A percentile compares a stretch with the other conserved stretches of the same genome.
Conservation (phyloP, 2,329 filamentous ascomycete species). For the Fusarium citri region DNA sequence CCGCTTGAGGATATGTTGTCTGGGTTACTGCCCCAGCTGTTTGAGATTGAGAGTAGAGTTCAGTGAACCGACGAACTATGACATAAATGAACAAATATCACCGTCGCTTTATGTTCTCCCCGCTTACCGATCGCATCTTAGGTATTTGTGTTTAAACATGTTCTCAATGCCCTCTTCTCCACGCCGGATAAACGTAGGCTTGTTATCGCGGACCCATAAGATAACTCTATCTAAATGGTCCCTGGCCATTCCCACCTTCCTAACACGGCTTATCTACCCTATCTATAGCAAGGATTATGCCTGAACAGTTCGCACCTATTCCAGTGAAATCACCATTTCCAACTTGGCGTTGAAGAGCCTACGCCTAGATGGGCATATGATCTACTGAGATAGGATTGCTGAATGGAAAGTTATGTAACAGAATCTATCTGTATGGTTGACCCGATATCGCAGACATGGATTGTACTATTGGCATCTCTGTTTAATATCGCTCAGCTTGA, state of each 20-base stretch:
- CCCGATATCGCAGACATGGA: background rate
- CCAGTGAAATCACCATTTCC: background rate
- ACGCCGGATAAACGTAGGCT: background rate
- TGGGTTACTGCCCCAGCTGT: background rate
- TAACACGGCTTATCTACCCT: background rate
- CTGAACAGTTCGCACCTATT: background rate
- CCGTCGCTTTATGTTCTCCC: too few relatives aligned
- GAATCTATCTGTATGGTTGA: background rate
- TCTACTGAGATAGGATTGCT: background rate
- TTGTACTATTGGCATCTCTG: background rate
- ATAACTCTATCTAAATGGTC: background rate
- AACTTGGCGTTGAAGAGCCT: background rate
- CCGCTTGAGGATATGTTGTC: conserved; percentile 1
- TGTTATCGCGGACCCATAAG: background rate
- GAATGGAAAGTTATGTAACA: background rate
- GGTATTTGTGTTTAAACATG: too few relatives aligned
- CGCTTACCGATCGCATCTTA: too few relatives aligned
- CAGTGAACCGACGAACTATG: too few relatives aligned
- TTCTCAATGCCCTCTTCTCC: too few relatives aligned
- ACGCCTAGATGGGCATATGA: background rate
- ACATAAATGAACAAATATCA: too few relatives aligned
- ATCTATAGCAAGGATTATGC: background rate
- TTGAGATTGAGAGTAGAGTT: background rate
- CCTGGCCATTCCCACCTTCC: background rate
- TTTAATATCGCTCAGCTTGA: background rate